Percentiles rank a stretch among this genome's conserved stretches.
phyloP scores from a whole-genome alignment of 202 grass and related monocot genomes.

The Bolboschoenoplectus hybrid region DNA sequence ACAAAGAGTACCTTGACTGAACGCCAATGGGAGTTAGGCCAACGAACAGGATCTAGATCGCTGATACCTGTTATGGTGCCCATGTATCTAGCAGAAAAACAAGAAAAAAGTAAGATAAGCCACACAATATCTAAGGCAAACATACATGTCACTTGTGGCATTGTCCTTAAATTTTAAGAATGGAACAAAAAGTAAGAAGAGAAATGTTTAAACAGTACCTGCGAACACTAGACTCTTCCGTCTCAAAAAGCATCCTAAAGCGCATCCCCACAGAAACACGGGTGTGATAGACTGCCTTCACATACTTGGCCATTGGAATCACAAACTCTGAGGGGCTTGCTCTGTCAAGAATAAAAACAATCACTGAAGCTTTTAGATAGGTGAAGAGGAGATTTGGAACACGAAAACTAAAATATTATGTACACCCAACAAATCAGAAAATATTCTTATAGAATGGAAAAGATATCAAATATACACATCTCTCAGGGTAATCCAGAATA shows the following conservation, averaged over 20 bases:
- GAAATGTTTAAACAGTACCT: constrained; percentile 51
- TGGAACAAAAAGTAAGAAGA: constrained; percentile 21
- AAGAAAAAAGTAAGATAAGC: constrained; percentile 36
- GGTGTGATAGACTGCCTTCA: constrained; percentile 91
- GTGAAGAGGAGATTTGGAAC: neutral
- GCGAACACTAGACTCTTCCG: constrained; percentile 90
- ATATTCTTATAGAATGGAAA: neutral
- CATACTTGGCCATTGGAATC: constrained; percentile 91
- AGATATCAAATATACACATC: neutral
- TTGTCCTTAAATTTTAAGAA: constrained; percentile 7
- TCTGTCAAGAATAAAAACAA: constrained; percentile 44
- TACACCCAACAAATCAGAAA: neutral
- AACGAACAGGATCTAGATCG: constrained; percentile 78
- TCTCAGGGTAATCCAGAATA: neutral
- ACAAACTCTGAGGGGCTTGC: constrained; percentile 98
- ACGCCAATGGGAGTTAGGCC: constrained; percentile 95
- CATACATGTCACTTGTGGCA: neutral
- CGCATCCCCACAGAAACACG: constrained; percentile 93
- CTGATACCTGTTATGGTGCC: constrained; percentile 89
- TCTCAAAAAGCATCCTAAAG: constrained; percentile 99
- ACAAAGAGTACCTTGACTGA: constrained; percentile 75
- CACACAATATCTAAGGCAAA: neutral
- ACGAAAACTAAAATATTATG: neutral
- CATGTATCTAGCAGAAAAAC: constrained; percentile 79
- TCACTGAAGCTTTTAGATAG: neutral